A percentile compares a stretch with the other conserved stretches of the same genome.
Conservation (phyloP, 139 green algal genomes). For the Eudorina sp. region DNA sequence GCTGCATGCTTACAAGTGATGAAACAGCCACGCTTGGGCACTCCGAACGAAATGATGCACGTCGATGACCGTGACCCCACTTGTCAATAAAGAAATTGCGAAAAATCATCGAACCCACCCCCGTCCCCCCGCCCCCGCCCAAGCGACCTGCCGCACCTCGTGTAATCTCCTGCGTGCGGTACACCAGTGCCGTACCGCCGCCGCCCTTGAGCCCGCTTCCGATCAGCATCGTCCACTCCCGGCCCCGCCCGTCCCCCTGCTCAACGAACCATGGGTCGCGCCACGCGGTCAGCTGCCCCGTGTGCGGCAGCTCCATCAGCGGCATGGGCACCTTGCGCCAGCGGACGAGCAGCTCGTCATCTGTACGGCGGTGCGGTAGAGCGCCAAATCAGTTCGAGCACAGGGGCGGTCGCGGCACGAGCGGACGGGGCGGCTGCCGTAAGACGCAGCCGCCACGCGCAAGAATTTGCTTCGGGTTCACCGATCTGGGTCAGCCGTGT, state of each 20-base stretch:
- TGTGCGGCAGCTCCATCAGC: slow-evolving; percentile 55
- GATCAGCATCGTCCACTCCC: slow-evolving; percentile 61
- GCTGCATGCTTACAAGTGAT: too few relatives aligned
- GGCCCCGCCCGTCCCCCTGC: slow-evolving; percentile 9
- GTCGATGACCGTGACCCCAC: too few relatives aligned
- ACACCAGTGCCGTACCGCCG: slow-evolving; percentile 69
- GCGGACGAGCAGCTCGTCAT: slow-evolving; percentile 52
- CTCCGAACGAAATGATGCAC: too few relatives aligned
- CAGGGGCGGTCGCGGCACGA: too few relatives aligned
- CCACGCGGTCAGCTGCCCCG: slow-evolving; percentile 53
- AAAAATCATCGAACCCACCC: too few relatives aligned
- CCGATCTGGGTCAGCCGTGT: too few relatives aligned
- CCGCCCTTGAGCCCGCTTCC: slow-evolving; percentile 63
- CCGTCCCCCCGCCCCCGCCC: background rate
- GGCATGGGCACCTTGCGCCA: slow-evolving; percentile 58
- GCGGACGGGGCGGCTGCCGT: too few relatives aligned
- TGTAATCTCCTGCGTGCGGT: slow-evolving; percentile 53
- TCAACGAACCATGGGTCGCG: slow-evolving; percentile 61
- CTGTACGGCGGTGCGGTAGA: slow-evolving; percentile 6
- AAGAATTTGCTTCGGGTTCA: too few relatives aligned
- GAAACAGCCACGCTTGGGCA: too few relatives aligned
- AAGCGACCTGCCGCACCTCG: background rate
- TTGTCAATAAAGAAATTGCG: too few relatives aligned
- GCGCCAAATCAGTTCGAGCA: too few relatives aligned
- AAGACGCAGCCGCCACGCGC: too few relatives aligned